phyloP scores from a whole-genome alignment of 352 stramenopile species.

The Pythium rhizo-oryzae region DNA sequence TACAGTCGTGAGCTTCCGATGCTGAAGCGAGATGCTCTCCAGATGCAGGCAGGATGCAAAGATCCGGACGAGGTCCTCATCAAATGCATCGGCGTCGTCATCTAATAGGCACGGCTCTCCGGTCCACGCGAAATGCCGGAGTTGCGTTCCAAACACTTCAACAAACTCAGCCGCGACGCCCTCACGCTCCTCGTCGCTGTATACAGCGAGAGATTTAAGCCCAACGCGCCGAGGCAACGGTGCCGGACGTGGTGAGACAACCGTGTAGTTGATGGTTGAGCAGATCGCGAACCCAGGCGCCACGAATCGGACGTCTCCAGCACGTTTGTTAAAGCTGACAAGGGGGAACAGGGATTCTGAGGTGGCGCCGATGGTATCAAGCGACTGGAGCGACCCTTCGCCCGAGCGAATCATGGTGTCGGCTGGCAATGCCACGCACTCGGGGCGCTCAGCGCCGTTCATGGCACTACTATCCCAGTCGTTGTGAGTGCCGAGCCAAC shows the following conservation, averaged over 20 bases:
- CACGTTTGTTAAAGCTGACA: not conserved
- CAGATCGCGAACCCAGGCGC: not conserved
- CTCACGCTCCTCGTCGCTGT: slow-evolving; percentile 2
- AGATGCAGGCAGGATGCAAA: not conserved
- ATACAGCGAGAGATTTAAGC: not conserved
- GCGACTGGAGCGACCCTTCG: not conserved
- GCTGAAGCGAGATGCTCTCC: not conserved
- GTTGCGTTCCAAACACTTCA: not conserved
- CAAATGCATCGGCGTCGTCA: not conserved
- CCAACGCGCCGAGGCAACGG: not conserved
- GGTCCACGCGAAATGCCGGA: not conserved
- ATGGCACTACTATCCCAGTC: not conserved
- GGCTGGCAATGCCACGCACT: not conserved
- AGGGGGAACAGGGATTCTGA: not conserved
- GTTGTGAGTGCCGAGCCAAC: not conserved
- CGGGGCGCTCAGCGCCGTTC: not conserved
- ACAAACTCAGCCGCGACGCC: slow-evolving; percentile 7
- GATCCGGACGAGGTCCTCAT: not conserved
- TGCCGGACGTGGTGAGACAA: too few relatives aligned
- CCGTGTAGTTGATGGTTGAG: not conserved
- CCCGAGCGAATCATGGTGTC: not conserved
- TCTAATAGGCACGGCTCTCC: not conserved
- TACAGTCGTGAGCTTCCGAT: not conserved
- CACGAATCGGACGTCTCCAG: not conserved
- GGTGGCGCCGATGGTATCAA: not conserved